Evolutionary conservation across 1,284 basidiomycete species (phyloP), one percentile per base, ranked within the genome.

Genomic region (Ganoderma leucocontextum): DNA sequence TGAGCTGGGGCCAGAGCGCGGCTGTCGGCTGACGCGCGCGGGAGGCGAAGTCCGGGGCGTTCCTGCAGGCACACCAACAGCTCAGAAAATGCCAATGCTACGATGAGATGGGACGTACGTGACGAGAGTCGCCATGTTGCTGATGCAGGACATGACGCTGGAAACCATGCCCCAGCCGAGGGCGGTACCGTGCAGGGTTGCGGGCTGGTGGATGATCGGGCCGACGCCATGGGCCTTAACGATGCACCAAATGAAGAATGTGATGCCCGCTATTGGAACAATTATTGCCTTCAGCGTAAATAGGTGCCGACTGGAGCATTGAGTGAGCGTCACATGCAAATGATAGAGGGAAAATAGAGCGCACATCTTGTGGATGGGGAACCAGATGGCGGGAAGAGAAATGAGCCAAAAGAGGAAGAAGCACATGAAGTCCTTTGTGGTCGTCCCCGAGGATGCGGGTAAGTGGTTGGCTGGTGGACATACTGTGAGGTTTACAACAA

Each of bases 331-430:
- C 15, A 15, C 36, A 17, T 5, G 3, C 47, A 60, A 62, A 47
- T 41, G 19, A 47, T 64, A 22, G 75, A 67, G 66, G 63, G 3
- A 39, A 55, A 64, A 64, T 67, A 36, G 22, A 42, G 79, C 86
- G 67, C 74, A 89, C 89, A 95, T 90, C 78, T 92, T 87, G 82
- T 95, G 92, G 55, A 95, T 89, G 4, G 92, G 92, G 68, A 94
- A 90, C 89, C 89, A 94, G 71, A 95, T 91, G 35, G 90, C 88
- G 4, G 93, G 92, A 13, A 96, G 83, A 41, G 89, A 92, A 65
- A 95, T 84, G 53, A 95, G 81, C 89, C 93, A 95, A 83, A 95
- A 97, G 70, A 97, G 82, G 84, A 96, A 91, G 86, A 96, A 97
- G 71, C 89, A 89, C 80, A 95, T 81, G 74, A 93, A 92, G 77